Base-by-base conservation (phyloP, 1,284 basidiomycete genomes). In the Rhodotorula sp. region DNA sequence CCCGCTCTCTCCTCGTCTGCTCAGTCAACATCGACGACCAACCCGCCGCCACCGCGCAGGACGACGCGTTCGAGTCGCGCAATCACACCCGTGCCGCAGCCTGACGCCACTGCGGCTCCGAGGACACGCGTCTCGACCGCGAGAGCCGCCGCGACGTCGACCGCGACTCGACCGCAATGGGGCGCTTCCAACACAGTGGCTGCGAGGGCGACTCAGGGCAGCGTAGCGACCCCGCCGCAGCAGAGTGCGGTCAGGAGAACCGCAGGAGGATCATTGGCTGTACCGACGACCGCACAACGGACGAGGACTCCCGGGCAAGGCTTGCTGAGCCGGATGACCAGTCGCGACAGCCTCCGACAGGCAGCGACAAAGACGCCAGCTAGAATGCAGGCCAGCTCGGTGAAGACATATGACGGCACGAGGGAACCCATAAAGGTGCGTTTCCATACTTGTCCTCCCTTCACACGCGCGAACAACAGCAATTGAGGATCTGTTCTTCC, bases 381-480 rank as follows among this genome's bases (percentile, higher is more conserved):
- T 33, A 26, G 56, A 26, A 10, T 8, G 33, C 12, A 51, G n/a
- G 4, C 58, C 59, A 12, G 54, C 59, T n/a, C 44, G 6, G 33
- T 64, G 26, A 64, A 63, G 18, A 24, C n/a, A 24, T 70, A 69
- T 20, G 67, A 68, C 10, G 69, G 71, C 12, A 69, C 72, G 42
- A 72, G 71, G 51, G 77, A 79, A 60, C 76, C 76, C 15, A 76
- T 79, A 62, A 77, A 79, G 72, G 79, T 79, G 44, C 59, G 42
- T 53, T 6, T 22, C 2, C 22, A 7, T 3, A 18, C 4, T 4
- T 12, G 24, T 8, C 17, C 37, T 18, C 4, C 18, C 17, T 1
- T 24, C 49, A 37, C 8, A 7, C 6, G 24, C 10, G 18, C 37
- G 53, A 4, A 58, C 26, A 12, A 15, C 30, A 26, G 37, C 37